Evolutionary conservation across 805 yeast genomes (phyloP).

Genomic region (Lachancea mirantina): DNA sequence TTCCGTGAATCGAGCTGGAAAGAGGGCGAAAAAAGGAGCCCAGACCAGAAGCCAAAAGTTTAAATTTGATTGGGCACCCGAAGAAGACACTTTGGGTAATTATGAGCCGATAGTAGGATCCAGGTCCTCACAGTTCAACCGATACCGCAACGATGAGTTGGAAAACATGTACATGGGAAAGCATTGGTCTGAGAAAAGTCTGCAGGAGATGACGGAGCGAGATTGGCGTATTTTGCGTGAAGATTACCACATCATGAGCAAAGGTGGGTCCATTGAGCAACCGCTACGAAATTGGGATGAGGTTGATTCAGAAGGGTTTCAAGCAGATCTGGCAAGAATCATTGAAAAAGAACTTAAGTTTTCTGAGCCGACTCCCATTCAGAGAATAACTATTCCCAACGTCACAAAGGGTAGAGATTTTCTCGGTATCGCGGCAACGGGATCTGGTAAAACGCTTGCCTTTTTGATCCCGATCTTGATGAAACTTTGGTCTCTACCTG

Average conservation of each 20-base stretch:
- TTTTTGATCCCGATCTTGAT: conserved; percentile 67
- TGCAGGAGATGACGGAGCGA: conserved; percentile 60
- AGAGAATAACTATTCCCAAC: conserved; percentile 75
- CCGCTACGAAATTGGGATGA: conserved; percentile 79
- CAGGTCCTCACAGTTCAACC: conserved; percentile 13
- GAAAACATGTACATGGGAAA: conserved; percentile 21
- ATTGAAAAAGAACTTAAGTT: conserved; percentile 39
- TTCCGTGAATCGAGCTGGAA: no score
- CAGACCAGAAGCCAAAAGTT: conserved; percentile 33
- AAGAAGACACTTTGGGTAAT: conserved; percentile 55
- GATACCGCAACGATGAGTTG: conserved; percentile 13
- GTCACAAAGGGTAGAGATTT: conserved; percentile 56
- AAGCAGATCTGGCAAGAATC: conserved; percentile 34
- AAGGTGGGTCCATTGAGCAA: conserved; percentile 35
- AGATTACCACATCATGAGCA: conserved; percentile 60
- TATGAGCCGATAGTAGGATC: conserved; percentile 37
- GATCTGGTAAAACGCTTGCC: conserved; percentile 90
- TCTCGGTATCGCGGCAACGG: conserved; percentile 92
- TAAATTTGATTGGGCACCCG: conserved; percentile 60
- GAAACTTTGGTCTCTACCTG: conserved; percentile 43
- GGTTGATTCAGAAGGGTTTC: conserved; percentile 35
- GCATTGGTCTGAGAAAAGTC: conserved; percentile 63
- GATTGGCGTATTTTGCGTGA: conserved; percentile 89
- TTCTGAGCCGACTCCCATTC: conserved; percentile 79
- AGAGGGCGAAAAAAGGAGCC: background rate